Evolutionary conservation across 768 basidiomycete genomes (phyloP), one percentile per base, ranked within the genome.

Genomic region (Boletellus emodensis): DNA sequence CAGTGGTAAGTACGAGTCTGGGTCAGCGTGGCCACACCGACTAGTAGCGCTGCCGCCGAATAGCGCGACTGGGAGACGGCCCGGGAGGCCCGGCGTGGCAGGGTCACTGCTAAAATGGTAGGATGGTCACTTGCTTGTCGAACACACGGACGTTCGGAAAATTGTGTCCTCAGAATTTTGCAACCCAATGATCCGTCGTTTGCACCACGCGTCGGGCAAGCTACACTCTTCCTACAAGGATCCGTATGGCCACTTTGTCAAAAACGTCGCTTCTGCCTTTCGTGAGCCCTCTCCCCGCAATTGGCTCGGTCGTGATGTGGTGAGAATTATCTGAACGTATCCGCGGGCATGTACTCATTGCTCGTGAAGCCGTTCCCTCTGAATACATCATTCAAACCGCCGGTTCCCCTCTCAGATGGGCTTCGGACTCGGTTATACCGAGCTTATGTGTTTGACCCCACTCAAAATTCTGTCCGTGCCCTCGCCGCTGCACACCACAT

Each of bases 301-400:
- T 49, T 90, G 85, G 83, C 71, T 91, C 9, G 79, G 81, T 54
- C 72, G 68, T 30, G 67, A 73, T 56, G 73, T 76, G 72, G 84
- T 82, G 69, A 72, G 74, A 61, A 59, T 56, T 65, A 64, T 63
- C 30, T 40, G 50, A 28, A 55, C 26, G 44, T 35, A 28, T 54
- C 44, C 20, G 18, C 32, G n/a, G 22, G 24, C 2, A 6, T 39
- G 5, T 20, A 36, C 46, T 55, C 13, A 58, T 43, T 11, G 14
- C 4, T 34, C 11, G 1, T 47, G 15, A 50, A 94, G 90, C 91
- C 90, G 0, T 94, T 94, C 64, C 89, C 90, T 12, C 73, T 89
- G 69, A 94, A 95, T 61, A 82, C 82, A 6, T 82, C 86, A 1
- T 95, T 94, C 70, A 80, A 78, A 57, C 92, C 93, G 6, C 87